phyloP scores from a whole-genome alignment of 2,329 filamentous ascomycete species.

The Rasamsonia emersonii region DNA sequence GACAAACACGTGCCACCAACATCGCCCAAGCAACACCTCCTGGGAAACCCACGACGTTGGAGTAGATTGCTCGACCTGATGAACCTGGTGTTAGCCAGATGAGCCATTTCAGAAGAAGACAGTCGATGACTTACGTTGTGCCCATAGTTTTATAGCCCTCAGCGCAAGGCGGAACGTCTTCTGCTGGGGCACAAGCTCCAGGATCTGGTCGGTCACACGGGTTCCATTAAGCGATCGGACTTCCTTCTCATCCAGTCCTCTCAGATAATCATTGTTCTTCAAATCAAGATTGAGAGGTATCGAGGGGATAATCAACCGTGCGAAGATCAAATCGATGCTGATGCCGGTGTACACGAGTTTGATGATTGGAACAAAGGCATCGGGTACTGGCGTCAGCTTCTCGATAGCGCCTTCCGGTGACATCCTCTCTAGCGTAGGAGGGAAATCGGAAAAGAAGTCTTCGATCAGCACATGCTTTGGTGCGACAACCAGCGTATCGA shows the following conservation, averaged over 20 bases:
- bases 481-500: slow-evolving; percentile 88
- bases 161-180: slow-evolving; percentile 84
- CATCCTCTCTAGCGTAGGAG: slow-evolving; percentile 67
- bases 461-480: slow-evolving; percentile 81
- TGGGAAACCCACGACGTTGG: slow-evolving; percentile 92
- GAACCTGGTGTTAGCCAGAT: slow-evolving; percentile 9
- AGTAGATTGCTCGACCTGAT: slow-evolving; percentile 73
- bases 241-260: slow-evolving; percentile 78
- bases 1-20: slow-evolving; percentile 90
- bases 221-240: slow-evolving; percentile 89
- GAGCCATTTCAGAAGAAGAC: background rate
- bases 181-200: slow-evolving; percentile 78
- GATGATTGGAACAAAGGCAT: slow-evolving; percentile 94
- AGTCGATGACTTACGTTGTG: slow-evolving; percentile 52
- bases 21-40: slow-evolving; percentile 98
- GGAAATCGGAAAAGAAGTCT: slow-evolving; percentile 88
- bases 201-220: slow-evolving; percentile 85
- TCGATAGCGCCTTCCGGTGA: slow-evolving; percentile 70
- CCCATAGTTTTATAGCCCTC: slow-evolving; percentile 93
- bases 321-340: slow-evolving; percentile 90
- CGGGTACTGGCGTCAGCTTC: slow-evolving; percentile 75
- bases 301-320: slow-evolving; percentile 62
- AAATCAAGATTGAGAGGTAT: slow-evolving; percentile 66
- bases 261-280: slow-evolving; percentile 73
- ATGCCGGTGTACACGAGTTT: slow-evolving; percentile 88